A percentile compares a stretch with the other conserved stretches of the same genome.
These are phyloP conservation scores for Yamadazyma trypodendri DNA, from an alignment of 1,139 yeast species.

Conservation along the genomic window DNA sequence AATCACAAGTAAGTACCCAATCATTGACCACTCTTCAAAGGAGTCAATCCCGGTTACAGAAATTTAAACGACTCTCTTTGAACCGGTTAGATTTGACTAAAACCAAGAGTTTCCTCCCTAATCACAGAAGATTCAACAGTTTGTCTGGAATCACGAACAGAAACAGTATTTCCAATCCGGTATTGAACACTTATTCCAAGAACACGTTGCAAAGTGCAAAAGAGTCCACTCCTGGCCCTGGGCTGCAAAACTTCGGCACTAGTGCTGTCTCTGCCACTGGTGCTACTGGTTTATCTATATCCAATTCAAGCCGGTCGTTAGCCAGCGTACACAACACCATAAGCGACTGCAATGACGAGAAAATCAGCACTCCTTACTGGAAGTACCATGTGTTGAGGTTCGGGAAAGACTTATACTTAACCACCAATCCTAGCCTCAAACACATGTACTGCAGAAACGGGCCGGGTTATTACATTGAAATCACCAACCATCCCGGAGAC, in stretches of 20 bases:
- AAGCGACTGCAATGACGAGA: slow-evolving; percentile 8
- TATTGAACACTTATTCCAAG: slow-evolving; percentile 2
- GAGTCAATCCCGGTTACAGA: slow-evolving; percentile 7
- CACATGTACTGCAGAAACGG: slow-evolving; percentile 56
- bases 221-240: slow-evolving; percentile 6
- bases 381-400: slow-evolving; percentile 56
- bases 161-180: slow-evolving; percentile 8
- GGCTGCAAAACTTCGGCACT: neutral
- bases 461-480: slow-evolving; percentile 54
- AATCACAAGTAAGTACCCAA: slow-evolving; percentile 1
- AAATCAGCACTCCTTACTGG: slow-evolving; percentile 46
- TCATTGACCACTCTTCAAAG: slow-evolving; percentile 5
- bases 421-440: slow-evolving; percentile 58
- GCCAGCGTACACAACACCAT: slow-evolving; percentile 1
- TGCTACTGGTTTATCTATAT: no score
- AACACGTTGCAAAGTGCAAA: slow-evolving; percentile 3
- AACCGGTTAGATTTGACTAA: slow-evolving; percentile 10
- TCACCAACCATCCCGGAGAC: slow-evolving; percentile 16
- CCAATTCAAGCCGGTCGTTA: no score
- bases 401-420: slow-evolving; percentile 50
- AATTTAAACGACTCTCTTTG: slow-evolving; percentile 17
- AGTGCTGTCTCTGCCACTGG: neutral
- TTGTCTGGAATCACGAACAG: slow-evolving; percentile 7
- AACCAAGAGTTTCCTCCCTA: slow-evolving; percentile 10
- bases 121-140: slow-evolving; percentile 12